Percentiles rank a stretch among this genome's conserved stretches.
Conservation (phyloP, 2,329 filamentous ascomycete genomes). For the Uncinocarpus reesii region DNA sequence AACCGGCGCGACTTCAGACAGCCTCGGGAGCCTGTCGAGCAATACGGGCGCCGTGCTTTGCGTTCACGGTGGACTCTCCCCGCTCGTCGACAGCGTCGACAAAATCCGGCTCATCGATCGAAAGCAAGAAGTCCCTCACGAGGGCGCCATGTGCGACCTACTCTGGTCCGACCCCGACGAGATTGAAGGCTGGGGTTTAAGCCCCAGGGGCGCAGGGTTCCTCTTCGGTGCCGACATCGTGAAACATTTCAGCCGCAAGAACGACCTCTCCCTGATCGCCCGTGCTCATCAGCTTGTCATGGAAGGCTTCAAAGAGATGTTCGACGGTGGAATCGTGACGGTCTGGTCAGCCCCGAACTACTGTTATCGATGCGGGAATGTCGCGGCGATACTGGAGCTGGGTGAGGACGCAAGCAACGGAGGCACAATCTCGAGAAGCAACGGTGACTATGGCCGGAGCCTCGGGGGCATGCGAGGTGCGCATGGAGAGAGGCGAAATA, state of each 20-base stretch:
- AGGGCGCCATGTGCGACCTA: conserved; percentile 97
- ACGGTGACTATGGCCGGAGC: conserved; percentile 37
- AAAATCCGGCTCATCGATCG: conserved; percentile 91
- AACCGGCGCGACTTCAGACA: conserved; percentile 64
- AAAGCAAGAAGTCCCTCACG: conserved; percentile 96
- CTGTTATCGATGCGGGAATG: conserved; percentile 91
- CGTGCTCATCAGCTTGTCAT: conserved; percentile 95
- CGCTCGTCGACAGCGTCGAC: conserved; percentile 84
- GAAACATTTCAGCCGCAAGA: conserved; percentile 87
- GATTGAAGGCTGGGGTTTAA: conserved; percentile 92
- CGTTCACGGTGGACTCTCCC: conserved; percentile 86
- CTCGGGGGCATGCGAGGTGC: conserved; percentile 42
- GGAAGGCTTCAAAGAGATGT: conserved; percentile 99
- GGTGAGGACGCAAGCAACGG: conserved; percentile 74
- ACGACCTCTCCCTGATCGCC: conserved; percentile 84
- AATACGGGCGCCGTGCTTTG: conserved; percentile 78
- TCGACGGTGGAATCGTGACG: conserved; percentile 87
- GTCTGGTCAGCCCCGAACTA: conserved; percentile 99
- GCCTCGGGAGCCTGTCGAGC: conserved; percentile 43
- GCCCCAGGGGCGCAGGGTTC: conserved; percentile 87
- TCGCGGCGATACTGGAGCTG: conserved; percentile 86
- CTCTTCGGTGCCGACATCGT: conserved; percentile 91
- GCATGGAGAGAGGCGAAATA: conserved; percentile 37
- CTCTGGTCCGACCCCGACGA: conserved; percentile 98
- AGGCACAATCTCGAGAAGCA: conserved; percentile 57